Evolutionary conservation across 176 grass and related monocot genomes (phyloP), one percentile per base, ranked within the genome.

Genomic region (Musa beccarii): DNA sequence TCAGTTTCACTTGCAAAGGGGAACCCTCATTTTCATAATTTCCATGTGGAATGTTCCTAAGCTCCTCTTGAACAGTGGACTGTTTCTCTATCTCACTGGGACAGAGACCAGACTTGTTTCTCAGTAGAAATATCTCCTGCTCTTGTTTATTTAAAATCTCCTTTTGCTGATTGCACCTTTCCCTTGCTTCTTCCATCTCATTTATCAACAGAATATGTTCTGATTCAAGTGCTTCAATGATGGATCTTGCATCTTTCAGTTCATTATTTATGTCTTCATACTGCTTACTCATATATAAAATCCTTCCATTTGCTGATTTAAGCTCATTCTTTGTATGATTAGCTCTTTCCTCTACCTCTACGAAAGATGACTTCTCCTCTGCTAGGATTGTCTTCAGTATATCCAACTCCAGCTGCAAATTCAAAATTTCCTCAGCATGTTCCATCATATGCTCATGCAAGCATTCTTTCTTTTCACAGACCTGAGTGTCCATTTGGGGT

Each of bases 191-290:
- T 71, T 87, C 88, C 53, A 89, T 68, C 79, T 98, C 88, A 79
- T 93, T 91, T 79, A 91, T 89, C 24, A 98, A 79, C 24, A 87
- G 59, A 65, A 93, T 84, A 61, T 90, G 79, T 76, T 98, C 84
- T 2, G 86, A 85, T 81, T 98, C 90, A 72, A 89, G 82, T 82
- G 80, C 85, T 91, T 98, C 94, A 82, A 87, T 89, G 24, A 89
- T 76, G 63, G 88, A 93, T 83, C 89, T 90, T 71, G 90, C 78
- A 76, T 75, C 71, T 71, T 63, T 82, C 63, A 87, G 69, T 79
- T 91, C 82, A 71, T 61, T 89, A 79, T 80, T 76, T 77, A 82
- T 68, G 21, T 77, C 57, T 28, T 86, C 86, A 71, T 72, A 53
- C 66, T 75, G 76, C 22, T 75, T 78, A 63, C 28, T 69, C 29